Percentiles rank a stretch among this genome's conserved stretches.
These are phyloP conservation scores for Podosphaera aphanis DNA, from an alignment of 2,329 filamentous ascomycete genomes.

Conservation along the genomic window DNA sequence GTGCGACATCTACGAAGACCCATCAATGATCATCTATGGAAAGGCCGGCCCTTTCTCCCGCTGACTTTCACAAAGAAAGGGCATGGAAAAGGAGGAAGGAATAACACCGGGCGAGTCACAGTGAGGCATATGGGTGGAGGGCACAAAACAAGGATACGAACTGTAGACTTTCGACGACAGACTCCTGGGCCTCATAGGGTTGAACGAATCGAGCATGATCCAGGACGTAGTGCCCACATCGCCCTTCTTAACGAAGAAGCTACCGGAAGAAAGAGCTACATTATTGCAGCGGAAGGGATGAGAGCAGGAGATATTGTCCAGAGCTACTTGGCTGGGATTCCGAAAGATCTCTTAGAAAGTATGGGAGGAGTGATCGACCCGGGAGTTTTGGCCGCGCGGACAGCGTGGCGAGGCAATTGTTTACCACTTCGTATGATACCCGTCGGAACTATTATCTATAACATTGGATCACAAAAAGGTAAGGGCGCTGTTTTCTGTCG, in stretches of 20 bases:
- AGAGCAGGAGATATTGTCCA: constrained; percentile 75
- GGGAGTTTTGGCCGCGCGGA: constrained; percentile 85
- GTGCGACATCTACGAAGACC: constrained; percentile 74
- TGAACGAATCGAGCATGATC: constrained; percentile 90
- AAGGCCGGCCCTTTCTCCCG: constrained; percentile 58
- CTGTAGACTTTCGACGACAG: constrained; percentile 66
- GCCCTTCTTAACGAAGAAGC: constrained; percentile 57
- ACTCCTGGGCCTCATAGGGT: constrained; percentile 65
- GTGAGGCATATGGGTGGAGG: constrained; percentile 85
- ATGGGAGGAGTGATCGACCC: constrained; percentile 90
- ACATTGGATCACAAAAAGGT: constrained; percentile 54
- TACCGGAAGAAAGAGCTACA: constrained; percentile 62
- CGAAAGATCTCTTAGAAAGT: constrained; percentile 59
- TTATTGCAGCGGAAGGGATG: constrained; percentile 86
- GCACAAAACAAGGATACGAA: constrained; percentile 74
- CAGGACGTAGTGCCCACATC: constrained; percentile 78
- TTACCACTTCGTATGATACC: constrained; percentile 89
- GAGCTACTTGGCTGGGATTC: constrained; percentile 78
- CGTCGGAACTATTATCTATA: constrained; percentile 77
- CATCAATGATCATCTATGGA: constrained; percentile 93
- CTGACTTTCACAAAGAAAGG: constrained; percentile 86
- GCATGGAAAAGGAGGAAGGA: constrained; percentile 77
- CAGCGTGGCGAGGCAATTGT: constrained; percentile 84
- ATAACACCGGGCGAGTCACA: constrained; percentile 65
- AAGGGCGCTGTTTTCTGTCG: constrained; percentile 75